Percentiles rank a stretch among this genome's conserved stretches.
phyloP scores from a whole-genome alignment of 805 yeast species.

The Monosporozyma aerobia region DNA sequence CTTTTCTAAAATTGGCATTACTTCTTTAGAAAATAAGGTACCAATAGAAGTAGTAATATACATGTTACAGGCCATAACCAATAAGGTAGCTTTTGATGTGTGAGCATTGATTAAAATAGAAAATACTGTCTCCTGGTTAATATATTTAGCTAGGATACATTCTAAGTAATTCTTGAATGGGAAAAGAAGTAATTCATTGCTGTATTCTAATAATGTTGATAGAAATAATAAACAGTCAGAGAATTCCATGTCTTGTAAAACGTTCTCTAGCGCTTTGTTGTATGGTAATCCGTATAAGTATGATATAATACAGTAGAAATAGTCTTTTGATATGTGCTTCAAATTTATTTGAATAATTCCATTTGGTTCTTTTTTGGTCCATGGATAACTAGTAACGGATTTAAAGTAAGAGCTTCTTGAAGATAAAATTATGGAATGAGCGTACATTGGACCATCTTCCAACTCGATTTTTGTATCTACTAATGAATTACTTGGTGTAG shows the following conservation, averaged over 20 bases:
- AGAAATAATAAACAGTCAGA: conserved; percentile 22
- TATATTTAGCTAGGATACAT: conserved; percentile 45
- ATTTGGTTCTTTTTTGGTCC: conserved; percentile 32
- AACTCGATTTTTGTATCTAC: conserved; percentile 39
- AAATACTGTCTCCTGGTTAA: conserved; percentile 51
- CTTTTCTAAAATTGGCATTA: conserved; percentile 28
- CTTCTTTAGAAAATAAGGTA: conserved; percentile 43
- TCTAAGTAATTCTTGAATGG: conserved; percentile 57
- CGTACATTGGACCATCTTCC: conserved; percentile 36
- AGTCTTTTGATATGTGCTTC: conserved; percentile 26
- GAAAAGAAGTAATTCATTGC: conserved; percentile 55
- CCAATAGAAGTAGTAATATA: conserved; percentile 60
- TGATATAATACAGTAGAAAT: conserved; percentile 42
- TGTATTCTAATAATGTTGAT: conserved; percentile 48
- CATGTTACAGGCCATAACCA: conserved; percentile 57
- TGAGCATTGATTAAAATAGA: conserved; percentile 47
- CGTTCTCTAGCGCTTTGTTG: conserved; percentile 11
- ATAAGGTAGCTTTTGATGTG: conserved; percentile 40
- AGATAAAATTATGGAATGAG: conserved; percentile 45
- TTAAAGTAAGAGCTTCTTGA: conserved; percentile 57
- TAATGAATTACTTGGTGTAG: conserved; percentile 1
- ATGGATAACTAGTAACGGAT: conserved; percentile 43
- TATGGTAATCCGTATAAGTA: conserved; percentile 45
- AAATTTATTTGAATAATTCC: conserved; percentile 32
- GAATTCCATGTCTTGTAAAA: conserved; percentile 10